Conservation (phyloP, 2,329 filamentous ascomycete genomes). For the Botryosphaeria agaves region DNA sequence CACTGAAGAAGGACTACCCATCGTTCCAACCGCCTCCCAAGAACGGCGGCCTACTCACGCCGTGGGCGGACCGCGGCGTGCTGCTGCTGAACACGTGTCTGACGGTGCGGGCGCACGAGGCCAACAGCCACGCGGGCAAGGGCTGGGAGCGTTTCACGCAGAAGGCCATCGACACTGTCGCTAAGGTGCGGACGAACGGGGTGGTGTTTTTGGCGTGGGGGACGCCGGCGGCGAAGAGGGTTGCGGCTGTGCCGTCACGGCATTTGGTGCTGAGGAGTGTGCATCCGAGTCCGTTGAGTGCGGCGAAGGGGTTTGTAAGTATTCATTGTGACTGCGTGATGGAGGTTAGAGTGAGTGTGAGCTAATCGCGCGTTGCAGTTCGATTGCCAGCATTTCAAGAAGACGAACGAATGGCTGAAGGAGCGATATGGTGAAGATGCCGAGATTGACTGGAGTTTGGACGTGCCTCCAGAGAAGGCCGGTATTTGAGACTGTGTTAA, state of each 20-base stretch:
- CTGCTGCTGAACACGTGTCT: conserved; percentile 89
- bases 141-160: conserved; percentile 94
- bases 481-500: conserved; percentile 11
- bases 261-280: conserved; percentile 76
- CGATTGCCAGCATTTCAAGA: conserved; percentile 64
- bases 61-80: conserved; percentile 88
- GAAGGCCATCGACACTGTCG: conserved; percentile 74
- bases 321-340: conserved; percentile 8
- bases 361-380: conserved; percentile 27
- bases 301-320: conserved; percentile 56
- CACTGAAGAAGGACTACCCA: conserved; percentile 77
- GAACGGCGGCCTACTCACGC: conserved; percentile 65
- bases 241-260: conserved; percentile 48
- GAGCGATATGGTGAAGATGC: conserved; percentile 62
- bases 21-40: conserved; percentile 58
- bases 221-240: conserved; percentile 62
- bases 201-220: conserved; percentile 97
- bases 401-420: conserved; percentile 72
- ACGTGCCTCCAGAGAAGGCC: conserved; percentile 25
- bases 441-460: conserved; percentile 70
- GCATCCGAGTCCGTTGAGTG: conserved; percentile 88
- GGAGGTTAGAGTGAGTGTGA: background rate
- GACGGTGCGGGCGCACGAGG: conserved; percentile 77
- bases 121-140: conserved; percentile 68
- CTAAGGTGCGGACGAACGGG: conserved; percentile 55